These are phyloP conservation scores for Venturia carpophila DNA, from an alignment of 2,329 filamentous ascomycete species.

Conservation along the genomic window DNA sequence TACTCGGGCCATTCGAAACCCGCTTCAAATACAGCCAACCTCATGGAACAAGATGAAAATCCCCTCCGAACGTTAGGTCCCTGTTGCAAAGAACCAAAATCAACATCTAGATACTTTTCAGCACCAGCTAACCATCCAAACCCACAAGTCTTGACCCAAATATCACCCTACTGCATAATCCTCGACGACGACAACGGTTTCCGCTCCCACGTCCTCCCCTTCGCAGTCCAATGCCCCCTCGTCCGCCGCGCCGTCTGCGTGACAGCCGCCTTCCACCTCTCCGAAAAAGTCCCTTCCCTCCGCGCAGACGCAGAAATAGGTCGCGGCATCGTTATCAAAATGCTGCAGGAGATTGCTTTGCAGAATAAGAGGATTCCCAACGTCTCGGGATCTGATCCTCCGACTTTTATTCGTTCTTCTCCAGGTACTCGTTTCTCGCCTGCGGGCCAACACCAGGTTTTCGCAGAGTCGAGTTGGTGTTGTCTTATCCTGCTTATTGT, in stretches of 20 bases:
- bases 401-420: neutral
- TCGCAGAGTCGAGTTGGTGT: constrained; percentile 27
- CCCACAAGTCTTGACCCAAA: neutral
- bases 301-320: constrained; percentile 29
- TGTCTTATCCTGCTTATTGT: constrained; percentile 35
- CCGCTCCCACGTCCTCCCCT: constrained; percentile 33
- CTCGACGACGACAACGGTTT: constrained; percentile 37
- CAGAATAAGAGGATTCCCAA: neutral
- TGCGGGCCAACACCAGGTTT: neutral
- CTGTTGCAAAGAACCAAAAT: neutral
- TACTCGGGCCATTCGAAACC: too few species aligned
- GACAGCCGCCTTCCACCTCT: constrained; percentile 35
- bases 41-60: too few species aligned
- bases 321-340: constrained; percentile 32
- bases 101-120: neutral
- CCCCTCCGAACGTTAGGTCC: neutral
- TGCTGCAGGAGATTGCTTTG: constrained; percentile 29
- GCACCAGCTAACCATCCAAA: neutral
- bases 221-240: constrained; percentile 33
- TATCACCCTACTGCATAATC: constrained; percentile 28
- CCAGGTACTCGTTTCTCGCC: neutral
- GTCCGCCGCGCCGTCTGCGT: constrained; percentile 34
- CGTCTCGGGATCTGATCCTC: neutral
- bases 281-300: constrained; percentile 28
- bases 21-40: too few species aligned